phyloP scores from a whole-genome alignment of 345 rosid genomes.

The Garcia nutans region DNA sequence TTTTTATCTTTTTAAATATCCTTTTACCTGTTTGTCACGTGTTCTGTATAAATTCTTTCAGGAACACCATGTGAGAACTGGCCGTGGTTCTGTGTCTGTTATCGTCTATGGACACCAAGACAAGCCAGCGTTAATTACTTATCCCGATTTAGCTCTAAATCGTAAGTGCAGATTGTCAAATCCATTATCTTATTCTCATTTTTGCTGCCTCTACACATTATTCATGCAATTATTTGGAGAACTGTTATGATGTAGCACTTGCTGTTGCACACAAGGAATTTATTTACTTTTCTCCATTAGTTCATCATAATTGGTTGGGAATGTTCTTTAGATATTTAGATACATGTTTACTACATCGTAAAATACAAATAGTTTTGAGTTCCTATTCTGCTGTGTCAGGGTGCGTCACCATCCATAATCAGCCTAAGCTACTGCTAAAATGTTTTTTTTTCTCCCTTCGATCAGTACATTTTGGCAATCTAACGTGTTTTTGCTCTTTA shows the following conservation, averaged over 20 bases:
- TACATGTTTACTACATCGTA: not conserved
- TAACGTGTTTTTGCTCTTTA: not conserved
- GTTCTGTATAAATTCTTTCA: conserved; percentile 27
- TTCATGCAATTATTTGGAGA: not conserved
- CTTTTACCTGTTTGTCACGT: conserved; percentile 6
- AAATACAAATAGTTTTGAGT: not conserved
- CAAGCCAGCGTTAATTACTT: conserved; percentile 82
- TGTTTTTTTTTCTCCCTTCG: not conserved
- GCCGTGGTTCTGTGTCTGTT: conserved; percentile 75
- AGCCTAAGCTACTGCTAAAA: not conserved
- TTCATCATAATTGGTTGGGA: not conserved
- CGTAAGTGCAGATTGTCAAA: conserved; percentile 45
- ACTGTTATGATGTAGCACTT: not conserved
- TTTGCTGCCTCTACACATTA: not conserved
- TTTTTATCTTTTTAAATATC: conserved; percentile 13
- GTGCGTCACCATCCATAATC: not conserved
- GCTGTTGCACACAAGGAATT: not conserved
- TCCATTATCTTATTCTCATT: conserved; percentile 3
- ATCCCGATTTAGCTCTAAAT: conserved; percentile 85
- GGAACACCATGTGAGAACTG: conserved; percentile 77
- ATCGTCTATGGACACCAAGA: conserved; percentile 80
- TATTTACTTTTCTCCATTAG: not conserved
- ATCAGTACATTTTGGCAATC: not conserved
- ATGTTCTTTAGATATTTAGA: not conserved
- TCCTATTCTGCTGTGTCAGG: not conserved